Evolutionary conservation across 345 rosid species (phyloP).

Genomic region (Crucihimalaya himalaica): DNA sequence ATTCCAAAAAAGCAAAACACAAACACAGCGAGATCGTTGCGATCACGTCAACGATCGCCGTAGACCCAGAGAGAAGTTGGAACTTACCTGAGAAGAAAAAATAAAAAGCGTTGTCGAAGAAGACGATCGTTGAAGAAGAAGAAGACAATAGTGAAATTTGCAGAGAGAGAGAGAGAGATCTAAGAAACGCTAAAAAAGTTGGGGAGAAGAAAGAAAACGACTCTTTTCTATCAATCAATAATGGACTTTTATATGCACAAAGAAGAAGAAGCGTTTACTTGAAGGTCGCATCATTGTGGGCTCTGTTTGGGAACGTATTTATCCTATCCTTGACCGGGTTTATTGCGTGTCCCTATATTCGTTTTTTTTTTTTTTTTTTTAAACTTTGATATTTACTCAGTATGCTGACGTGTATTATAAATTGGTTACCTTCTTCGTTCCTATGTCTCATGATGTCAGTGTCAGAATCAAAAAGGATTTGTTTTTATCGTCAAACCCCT

Average conservation of each 20-base stretch:
- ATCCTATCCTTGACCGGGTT: constrained; percentile 31
- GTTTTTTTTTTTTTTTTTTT: no score
- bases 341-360: not conserved
- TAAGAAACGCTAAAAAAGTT: constrained; percentile 21
- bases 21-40: not conserved
- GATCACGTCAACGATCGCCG: constrained; percentile 25
- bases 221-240: not conserved
- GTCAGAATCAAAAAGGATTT: not conserved
- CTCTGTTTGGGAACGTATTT: constrained; percentile 29
- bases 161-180: constrained; percentile 6
- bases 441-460: no score
- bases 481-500: no score
- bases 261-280: constrained; percentile 38
- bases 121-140: constrained; percentile 5
- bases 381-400: not conserved
- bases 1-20: not conserved
- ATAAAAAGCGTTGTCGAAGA: constrained; percentile 20
- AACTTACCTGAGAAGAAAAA: constrained; percentile 33
- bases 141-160: not conserved
- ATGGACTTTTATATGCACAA: constrained; percentile 26
- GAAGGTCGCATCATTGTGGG: constrained; percentile 28
- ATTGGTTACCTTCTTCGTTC: not conserved
- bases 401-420: not conserved
- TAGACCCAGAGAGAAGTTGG: constrained; percentile 11
- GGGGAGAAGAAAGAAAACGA: not conserved